Percentiles rank a stretch among this genome's conserved stretches.
These are phyloP conservation scores for Bromus sterilis DNA, from an alignment of 176 grass and related monocot species.

Conservation along the genomic window DNA sequence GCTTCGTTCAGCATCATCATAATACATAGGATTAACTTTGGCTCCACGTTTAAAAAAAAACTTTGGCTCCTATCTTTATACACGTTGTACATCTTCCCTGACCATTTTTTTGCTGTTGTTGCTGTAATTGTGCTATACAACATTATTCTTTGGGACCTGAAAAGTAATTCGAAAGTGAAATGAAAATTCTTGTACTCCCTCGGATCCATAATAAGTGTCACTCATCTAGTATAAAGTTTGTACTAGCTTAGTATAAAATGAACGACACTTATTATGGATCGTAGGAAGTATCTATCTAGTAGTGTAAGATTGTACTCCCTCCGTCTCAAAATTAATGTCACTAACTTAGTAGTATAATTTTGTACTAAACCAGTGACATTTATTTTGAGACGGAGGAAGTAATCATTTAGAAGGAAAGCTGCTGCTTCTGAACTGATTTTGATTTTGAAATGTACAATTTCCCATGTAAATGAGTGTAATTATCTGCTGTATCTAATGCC, in stretches of 20 bases:
- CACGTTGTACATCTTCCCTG: background rate
- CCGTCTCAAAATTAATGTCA: no score
- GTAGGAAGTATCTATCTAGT: no score
- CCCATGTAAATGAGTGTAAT: background rate
- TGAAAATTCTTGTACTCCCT: background rate
- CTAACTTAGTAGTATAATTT: no score
- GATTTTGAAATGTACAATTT: background rate
- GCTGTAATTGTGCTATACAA: background rate
- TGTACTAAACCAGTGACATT: no score
- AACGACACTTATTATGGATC: no score
- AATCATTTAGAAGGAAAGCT: background rate
- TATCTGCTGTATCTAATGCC: background rate
- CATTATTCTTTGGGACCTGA: conserved; percentile 5
- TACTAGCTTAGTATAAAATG: no score
- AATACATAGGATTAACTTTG: background rate
- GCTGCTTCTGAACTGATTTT: background rate
- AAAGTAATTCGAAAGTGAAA: background rate
- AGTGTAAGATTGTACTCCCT: background rate
- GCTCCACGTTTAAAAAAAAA: no score
- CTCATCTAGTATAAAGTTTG: no score
- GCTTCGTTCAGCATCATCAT: conserved; percentile 30
- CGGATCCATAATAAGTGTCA: no score
- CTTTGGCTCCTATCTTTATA: background rate
- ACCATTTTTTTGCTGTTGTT: background rate
- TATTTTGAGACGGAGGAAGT: no score